Conservation (phyloP, 805 yeast genomes). For the Lipomyces starkeyi region DNA sequence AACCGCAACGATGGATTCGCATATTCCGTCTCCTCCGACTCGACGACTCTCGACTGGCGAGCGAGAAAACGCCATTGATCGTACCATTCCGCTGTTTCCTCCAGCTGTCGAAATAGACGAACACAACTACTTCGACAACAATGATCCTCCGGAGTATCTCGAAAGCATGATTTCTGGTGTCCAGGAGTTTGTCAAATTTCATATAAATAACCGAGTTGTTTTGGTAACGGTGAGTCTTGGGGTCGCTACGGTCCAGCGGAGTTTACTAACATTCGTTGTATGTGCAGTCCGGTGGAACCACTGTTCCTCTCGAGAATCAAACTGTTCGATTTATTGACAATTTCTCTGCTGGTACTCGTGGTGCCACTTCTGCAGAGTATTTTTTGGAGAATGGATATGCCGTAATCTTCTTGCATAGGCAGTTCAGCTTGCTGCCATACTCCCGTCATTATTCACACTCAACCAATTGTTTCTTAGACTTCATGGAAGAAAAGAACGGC, state of each 20-base stretch:
- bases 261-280: neutral
- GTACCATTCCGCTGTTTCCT: constrained; percentile 75
- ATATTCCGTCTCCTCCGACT: constrained; percentile 22
- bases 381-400: constrained; percentile 86
- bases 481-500: constrained; percentile 62
- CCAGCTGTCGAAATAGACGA: constrained; percentile 76
- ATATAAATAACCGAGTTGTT: constrained; percentile 62
- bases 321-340: constrained; percentile 97
- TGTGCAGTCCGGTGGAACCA: constrained; percentile 83
- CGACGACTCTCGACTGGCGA: constrained; percentile 36
- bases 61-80: constrained; percentile 69
- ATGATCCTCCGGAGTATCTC: constrained; percentile 76
- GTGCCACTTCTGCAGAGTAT: constrained; percentile 94
- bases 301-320: constrained; percentile 95
- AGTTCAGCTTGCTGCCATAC: constrained; percentile 88
- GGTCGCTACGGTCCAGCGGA: neutral
- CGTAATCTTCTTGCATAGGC: constrained; percentile 90
- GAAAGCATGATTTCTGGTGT: constrained; percentile 64
- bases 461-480: constrained; percentile 84
- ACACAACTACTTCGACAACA: constrained; percentile 72
- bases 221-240: constrained; percentile 63
- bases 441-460: constrained; percentile 87
- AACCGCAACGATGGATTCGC: constrained; percentile 10
- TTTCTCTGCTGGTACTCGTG: constrained; percentile 97
- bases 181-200: constrained; percentile 64